phyloP scores from a whole-genome alignment of 257 asterid genomes.

The Craterostigma plantagineum region DNA sequence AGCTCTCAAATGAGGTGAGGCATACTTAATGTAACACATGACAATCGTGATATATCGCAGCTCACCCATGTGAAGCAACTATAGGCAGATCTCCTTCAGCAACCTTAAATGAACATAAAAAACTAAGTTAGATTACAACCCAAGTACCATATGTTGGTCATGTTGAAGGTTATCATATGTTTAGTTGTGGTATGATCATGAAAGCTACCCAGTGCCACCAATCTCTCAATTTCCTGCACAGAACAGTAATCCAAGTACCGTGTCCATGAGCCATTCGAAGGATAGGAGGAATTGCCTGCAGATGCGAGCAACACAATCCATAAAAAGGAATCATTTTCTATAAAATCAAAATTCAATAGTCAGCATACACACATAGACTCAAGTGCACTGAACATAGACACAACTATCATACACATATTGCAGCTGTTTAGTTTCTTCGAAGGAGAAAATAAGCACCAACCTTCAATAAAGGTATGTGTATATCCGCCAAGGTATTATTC shows the following conservation, averaged over 20 bases:
- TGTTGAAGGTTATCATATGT: too few species aligned
- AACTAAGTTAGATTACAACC: too few species aligned
- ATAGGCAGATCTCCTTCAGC: slow-evolving; percentile 96
- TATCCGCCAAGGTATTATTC: slow-evolving; percentile 61
- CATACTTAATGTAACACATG: not conserved
- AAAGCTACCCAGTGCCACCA: slow-evolving; percentile 98
- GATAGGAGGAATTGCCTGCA: slow-evolving; percentile 89
- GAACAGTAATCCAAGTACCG: slow-evolving; percentile 78
- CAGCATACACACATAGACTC: not conserved
- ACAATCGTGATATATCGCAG: slow-evolving; percentile 2
- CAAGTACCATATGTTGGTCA: too few species aligned
- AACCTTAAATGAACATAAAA: slow-evolving; percentile 31
- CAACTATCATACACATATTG: too few species aligned
- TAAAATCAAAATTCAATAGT: not conserved
- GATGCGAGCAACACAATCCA: slow-evolving; percentile 4
- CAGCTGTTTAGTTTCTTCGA: not conserved
- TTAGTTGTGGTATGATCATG: not conserved
- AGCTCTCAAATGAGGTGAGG: too few species aligned
- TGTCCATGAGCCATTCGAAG: slow-evolving; percentile 86
- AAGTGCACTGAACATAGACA: too few species aligned
- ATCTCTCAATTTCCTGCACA: slow-evolving; percentile 83
- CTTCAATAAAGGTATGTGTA: slow-evolving; percentile 89
- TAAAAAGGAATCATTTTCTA: not conserved
- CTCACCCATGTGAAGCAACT: slow-evolving; percentile 96
- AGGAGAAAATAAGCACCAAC: slow-evolving; percentile 15